Evolutionary conservation across 2,329 filamentous ascomycete genomes (phyloP).

Genomic region (Scedosporium apiospermum): DNA sequence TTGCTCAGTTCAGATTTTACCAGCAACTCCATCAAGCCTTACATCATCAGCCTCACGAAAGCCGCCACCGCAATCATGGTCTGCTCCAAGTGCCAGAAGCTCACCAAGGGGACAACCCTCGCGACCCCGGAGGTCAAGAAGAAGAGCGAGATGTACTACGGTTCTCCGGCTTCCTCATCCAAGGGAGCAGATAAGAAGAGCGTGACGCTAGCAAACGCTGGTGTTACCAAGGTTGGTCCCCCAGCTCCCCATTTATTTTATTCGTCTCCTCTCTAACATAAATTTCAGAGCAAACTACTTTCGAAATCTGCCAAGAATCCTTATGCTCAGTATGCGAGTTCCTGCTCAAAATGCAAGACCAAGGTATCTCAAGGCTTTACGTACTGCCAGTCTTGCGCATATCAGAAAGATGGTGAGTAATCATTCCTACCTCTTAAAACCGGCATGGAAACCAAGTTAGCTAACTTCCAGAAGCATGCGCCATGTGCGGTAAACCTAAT

Average conservation of each 20-base stretch:
- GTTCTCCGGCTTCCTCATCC: constrained; percentile 40
- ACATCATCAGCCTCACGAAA: background rate
- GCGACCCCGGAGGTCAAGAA: constrained; percentile 57
- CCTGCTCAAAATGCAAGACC: constrained; percentile 52
- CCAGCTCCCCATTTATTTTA: background rate
- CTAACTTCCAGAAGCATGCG: constrained; percentile 36
- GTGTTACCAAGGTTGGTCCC: constrained; percentile 44
- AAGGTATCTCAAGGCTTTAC: constrained; percentile 53
- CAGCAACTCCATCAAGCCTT: background rate
- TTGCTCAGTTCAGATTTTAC: background rate
- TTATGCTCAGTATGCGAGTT: constrained; percentile 53
- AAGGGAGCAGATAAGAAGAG: constrained; percentile 30
- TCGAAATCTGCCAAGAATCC: constrained; percentile 58
- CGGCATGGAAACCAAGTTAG: background rate
- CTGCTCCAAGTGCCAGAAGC: constrained; percentile 55
- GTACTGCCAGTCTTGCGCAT: constrained; percentile 54
- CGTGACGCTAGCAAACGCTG: constrained; percentile 46
- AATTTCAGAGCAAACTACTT: constrained; percentile 48
- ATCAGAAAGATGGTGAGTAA: constrained; percentile 46
- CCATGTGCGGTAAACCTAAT: constrained; percentile 54
- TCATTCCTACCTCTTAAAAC: background rate
- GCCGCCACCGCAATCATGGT: constrained; percentile 35
- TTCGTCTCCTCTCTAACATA: background rate
- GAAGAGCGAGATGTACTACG: constrained; percentile 58
- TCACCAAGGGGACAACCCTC: constrained; percentile 43